Evolutionary conservation across 441 rosid genomes (phyloP), one percentile per base, ranked within the genome.

Genomic region (Bocquillonia castaneifolia): DNA sequence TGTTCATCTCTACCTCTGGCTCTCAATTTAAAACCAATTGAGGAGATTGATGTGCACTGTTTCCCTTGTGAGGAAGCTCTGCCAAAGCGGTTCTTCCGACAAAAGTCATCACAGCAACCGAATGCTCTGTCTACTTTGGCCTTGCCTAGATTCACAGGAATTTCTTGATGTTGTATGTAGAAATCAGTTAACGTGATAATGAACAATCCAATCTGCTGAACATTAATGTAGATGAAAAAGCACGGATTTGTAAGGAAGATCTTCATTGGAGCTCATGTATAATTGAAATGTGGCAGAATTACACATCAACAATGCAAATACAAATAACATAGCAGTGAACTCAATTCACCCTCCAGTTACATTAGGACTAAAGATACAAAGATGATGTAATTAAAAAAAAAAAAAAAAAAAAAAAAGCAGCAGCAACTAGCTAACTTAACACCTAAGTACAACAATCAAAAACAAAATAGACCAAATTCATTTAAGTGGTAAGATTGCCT

Each of bases 401-500:
- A n/a, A n/a, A n/a, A n/a, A n/a, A n/a, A n/a, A n/a, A n/a, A n/a
- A n/a, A n/a, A n/a, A n/a, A n/a, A n/a, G n/a, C n/a, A n/a, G n/a
- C n/a, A 52, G 54, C 50, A 59, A 58, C 25, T 28, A 28, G 23
- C 63, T 14, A 67, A 44, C 32, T 44, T 22, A 31, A 31, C 15
- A 59, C 26, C 75, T 29, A 39, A 42, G 17, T 9, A 63, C 60
- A 51, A 23, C 12, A 51, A 12, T 51, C 10, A 6, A 31, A 48
- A 3, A 26, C 39, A 29, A n/a, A 29, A 34, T 50, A 37, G 54
- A 32, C 34, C 44, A 39, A 20, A 40, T 51, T 15, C 22, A 5
- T 44, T 69, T 69, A 74, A n/a, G 79, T 25, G 51, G 72, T 77
- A 26, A 87, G 72, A 66, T 87, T 84, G 64, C 93, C 98, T 52